A percentile compares a stretch with the other conserved stretches of the same genome.
Evolutionary conservation across 1,139 yeast species (phyloP).

Genomic region (Nadsonia starkeyi-henricii): DNA sequence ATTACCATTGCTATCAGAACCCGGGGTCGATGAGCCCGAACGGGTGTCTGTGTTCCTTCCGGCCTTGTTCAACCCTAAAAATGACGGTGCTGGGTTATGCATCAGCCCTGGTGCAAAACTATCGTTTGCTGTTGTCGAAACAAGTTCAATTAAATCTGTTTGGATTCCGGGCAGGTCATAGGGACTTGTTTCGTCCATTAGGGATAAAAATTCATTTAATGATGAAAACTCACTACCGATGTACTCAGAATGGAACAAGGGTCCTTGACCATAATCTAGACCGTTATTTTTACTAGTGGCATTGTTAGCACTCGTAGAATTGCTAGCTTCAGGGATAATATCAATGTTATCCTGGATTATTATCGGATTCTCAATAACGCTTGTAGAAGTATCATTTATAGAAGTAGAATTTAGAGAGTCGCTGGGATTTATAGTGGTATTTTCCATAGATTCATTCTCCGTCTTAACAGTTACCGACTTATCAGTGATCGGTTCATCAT

Average conservation of each 20-base stretch:
- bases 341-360: too few species aligned
- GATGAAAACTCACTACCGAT: slow-evolving; percentile 90
- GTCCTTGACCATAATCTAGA: slow-evolving; percentile 19
- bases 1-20: background rate
- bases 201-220: slow-evolving; percentile 72
- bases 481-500: slow-evolving; percentile 38
- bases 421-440: background rate
- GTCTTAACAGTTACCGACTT: background rate
- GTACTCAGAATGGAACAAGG: slow-evolving; percentile 76
- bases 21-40: slow-evolving; percentile 1
- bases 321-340: slow-evolving; percentile 10
- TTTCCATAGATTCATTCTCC: background rate
- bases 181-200: slow-evolving; percentile 70
- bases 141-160: background rate
- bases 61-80: slow-evolving; percentile 2
- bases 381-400: background rate
- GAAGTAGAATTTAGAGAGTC: background rate
- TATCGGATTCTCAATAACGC: background rate
- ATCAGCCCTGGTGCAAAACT: background rate
- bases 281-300: slow-evolving; percentile 13
- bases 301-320: slow-evolving; percentile 14
- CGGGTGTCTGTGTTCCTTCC: slow-evolving; percentile 3
- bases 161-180: slow-evolving; percentile 8
- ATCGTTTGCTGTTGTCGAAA: background rate
- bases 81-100: background rate